A percentile compares a stretch with the other conserved stretches of the same genome.
phyloP scores from a whole-genome alignment of 371 early-diverging fungal species.

The Chytridiales sp. region DNA sequence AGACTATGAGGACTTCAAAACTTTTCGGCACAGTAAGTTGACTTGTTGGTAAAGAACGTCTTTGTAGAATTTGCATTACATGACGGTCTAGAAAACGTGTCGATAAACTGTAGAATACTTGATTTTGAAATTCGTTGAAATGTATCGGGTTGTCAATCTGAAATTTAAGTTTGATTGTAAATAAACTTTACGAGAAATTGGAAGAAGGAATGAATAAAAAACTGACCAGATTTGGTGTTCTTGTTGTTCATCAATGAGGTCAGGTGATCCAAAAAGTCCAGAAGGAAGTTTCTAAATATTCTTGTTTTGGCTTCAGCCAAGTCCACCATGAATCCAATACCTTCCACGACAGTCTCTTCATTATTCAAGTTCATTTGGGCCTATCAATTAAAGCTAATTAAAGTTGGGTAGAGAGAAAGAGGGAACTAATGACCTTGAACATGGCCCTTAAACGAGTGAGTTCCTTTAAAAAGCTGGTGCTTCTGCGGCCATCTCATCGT shows the following conservation, averaged over 20 bases:
- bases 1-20: constrained; percentile 77
- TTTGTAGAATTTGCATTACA: constrained; percentile 81
- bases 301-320: constrained; percentile 81
- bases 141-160: no score
- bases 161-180: background rate
- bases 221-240: constrained; percentile 34
- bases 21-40: constrained; percentile 79
- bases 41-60: constrained; percentile 72
- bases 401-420: constrained; percentile 11
- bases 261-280: constrained; percentile 70
- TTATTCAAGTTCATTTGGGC: constrained; percentile 64
- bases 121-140: no score
- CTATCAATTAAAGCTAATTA: constrained; percentile 10
- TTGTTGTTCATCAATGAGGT: constrained; percentile 74
- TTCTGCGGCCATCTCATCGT: constrained; percentile 36
- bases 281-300: constrained; percentile 73
- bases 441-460: constrained; percentile 66
- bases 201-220: background rate
- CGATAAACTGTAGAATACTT: no score
- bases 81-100: constrained; percentile 55
- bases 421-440: constrained; percentile 58
- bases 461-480: background rate
- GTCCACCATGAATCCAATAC: constrained; percentile 79
- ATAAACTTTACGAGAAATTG: no score
- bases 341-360: constrained; percentile 75